Evolutionary conservation across 2,329 filamentous ascomycete species (phyloP), one percentile per base, ranked within the genome.

Genomic region (Colletotrichum ledebouriae): DNA sequence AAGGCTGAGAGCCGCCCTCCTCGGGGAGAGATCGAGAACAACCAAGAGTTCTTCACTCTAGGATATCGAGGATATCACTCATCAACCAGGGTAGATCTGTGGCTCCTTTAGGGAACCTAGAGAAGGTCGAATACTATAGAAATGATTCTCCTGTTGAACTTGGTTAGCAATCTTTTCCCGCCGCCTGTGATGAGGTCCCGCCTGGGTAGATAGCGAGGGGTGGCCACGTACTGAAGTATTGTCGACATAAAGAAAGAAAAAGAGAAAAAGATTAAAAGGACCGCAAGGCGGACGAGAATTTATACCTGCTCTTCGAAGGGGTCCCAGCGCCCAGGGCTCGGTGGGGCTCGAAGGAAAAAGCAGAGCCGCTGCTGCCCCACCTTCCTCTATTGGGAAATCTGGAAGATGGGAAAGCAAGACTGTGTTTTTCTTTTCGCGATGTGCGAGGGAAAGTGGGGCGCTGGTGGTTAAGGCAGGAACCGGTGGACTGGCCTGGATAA

Each of bases 1-100:
- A n/a, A 20, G 25, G 6, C 11, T 25, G 4, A 62, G 37, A 57
- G 64, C 86, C 87, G 87, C 87, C 86, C 80, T 85, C 87, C 84
- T 89, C 87, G 77, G 86, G 84, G 86, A 84, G 82, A 85, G 86
- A 73, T 68, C 87, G 86, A 87, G 83, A 86, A 85, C 79, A 83
- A 86, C 79, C 79, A 79, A 78, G 15, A 86, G 83, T 82, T 85
- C 13, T 91, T 94, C 92, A 96, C 92, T 94, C 92, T 93, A 89
- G 90, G 91, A 91, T 84, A 86, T 86, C 89, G 93, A 93, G 92
- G 93, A 93, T 91, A 88, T 92, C 76, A 83, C 81, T 97, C 93
- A 96, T 97, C 93, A 93, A 92, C 92, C 93, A 94, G 93, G 92
- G 90, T 95, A 89, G 89, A 88, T 94, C 91, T 95, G 92, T 94